Evolutionary conservation across 495 filamentous ascomycete genomes (phyloP).

Genomic region (Daldinia grandis): DNA sequence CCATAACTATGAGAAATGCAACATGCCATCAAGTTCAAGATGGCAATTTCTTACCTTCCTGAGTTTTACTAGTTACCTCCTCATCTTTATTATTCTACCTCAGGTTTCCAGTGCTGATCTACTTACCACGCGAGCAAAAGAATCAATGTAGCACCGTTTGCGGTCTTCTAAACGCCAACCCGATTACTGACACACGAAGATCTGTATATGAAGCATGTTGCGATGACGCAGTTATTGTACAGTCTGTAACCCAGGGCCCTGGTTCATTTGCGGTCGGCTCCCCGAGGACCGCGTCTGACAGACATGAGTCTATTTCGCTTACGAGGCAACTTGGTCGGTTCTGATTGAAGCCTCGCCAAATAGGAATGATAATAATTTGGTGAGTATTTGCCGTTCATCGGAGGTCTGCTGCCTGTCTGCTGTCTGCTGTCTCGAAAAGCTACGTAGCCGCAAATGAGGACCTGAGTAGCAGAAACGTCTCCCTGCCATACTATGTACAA

Average conservation of each 20-base stretch:
- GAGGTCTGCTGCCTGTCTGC: conserved; percentile 24
- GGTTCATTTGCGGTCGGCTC: conserved; percentile 36
- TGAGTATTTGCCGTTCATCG: conserved; percentile 33
- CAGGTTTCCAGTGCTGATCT: neutral
- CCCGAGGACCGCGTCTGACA: conserved; percentile 19
- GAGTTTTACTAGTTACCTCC: conserved; percentile 1
- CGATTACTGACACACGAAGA: neutral
- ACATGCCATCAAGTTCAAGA: conserved; percentile 32
- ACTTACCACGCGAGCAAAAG: neutral
- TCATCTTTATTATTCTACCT: neutral
- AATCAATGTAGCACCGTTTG: conserved; percentile 2
- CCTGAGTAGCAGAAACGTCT: conserved; percentile 35
- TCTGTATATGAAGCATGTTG: conserved; percentile 16
- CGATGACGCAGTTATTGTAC: conserved; percentile 26
- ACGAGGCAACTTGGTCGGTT: conserved; percentile 21
- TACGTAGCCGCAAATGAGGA: conserved; percentile 37
- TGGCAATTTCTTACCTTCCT: conserved; percentile 1
- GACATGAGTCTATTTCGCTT: conserved; percentile 30
- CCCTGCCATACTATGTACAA: neutral
- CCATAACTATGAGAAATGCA: conserved; percentile 26
- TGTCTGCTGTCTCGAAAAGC: conserved; percentile 9
- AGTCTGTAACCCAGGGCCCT: conserved; percentile 32
- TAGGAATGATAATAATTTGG: conserved; percentile 15
- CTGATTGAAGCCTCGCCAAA: conserved; percentile 21
- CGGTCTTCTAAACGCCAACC: conserved; percentile 10